Conservation (phyloP, 2,329 filamentous ascomycete species). For the Elsinoe ampelina region DNA sequence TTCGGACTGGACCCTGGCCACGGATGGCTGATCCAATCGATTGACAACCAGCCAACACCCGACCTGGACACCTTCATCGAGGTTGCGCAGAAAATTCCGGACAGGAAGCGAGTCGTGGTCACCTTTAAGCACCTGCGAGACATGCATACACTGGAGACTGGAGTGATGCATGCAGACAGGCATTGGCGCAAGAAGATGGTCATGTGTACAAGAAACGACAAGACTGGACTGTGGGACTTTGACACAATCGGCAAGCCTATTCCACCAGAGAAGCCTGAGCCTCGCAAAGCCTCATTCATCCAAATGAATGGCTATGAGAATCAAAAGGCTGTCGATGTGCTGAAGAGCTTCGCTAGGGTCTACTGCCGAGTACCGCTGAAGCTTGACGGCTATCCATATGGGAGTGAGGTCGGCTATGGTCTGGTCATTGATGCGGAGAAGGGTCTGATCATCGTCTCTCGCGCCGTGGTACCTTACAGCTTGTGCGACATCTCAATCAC, state of each 20-base stretch:
- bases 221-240: conserved; percentile 90
- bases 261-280: conserved; percentile 61
- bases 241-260: conserved; percentile 72
- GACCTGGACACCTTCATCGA: conserved; percentile 82
- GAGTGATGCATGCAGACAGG: conserved; percentile 82
- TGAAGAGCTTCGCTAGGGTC: conserved; percentile 89
- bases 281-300: conserved; percentile 80
- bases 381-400: conserved; percentile 93
- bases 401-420: conserved; percentile 89
- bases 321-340: conserved; percentile 82
- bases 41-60: conserved; percentile 85
- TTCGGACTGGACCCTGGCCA: conserved; percentile 89
- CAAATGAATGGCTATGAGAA: conserved; percentile 81
- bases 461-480: conserved; percentile 91
- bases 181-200: conserved; percentile 97
- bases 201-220: conserved; percentile 80
- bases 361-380: conserved; percentile 91
- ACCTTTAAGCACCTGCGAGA: conserved; percentile 94
- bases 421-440: conserved; percentile 96
- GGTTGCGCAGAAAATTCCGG: conserved; percentile 79
- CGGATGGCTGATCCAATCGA: conserved; percentile 86
- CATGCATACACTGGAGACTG: conserved; percentile 86
- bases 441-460: conserved; percentile 85
- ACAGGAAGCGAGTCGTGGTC: conserved; percentile 74
- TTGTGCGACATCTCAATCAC: conserved; percentile 94